Base-by-base conservation (phyloP, 2,329 filamentous ascomycete genomes). In the Colletotrichum sp. region DNA sequence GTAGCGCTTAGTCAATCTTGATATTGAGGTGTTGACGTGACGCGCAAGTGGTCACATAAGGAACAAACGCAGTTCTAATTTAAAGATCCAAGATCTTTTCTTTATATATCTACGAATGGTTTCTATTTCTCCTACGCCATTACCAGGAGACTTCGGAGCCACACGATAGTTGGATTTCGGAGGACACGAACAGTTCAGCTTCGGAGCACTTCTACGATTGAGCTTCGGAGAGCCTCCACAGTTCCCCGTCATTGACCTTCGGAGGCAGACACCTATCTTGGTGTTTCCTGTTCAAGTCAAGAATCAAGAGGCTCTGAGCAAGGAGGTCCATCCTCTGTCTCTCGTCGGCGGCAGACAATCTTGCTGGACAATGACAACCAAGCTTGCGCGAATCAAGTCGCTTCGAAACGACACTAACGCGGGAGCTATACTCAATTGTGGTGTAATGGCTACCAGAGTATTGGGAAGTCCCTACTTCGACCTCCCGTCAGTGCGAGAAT, bases 281-380 rank as follows among this genome's bases (percentile, higher is more conserved):
- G 6, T 52, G n/a, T 52, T 12, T 22, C 4, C 8, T 3, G n/a
- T 0, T 52, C 2, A 52, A 52, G 11, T 8, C 44, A 25, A 52
- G 8, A 22, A 13, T 1, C 2, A 8, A 7, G 2, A 25, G 3
- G n/a, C 1, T 3, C 0, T 52, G 11, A 8, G 6, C 44, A 25
- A 22, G 44, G 44, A 3, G 0, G 4, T 52, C 44, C n/a, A 13
- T 13, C 13, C 6, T 52, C 44, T 22, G 44, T 2, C 3, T 13
- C 6, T 3, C 8, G 0, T 22, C n/a, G n/a, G 44, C 44, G n/a
- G n/a, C 0, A 12, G 39, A 4, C 5, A 2, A 49, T n/a, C 1
- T 0, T 49, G 5, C 2, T 49, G 3, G 9, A 1, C 19, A n/a
- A 49, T 12, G 19, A 44, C 1, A 12, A n/a, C 19, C 6, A 12